These are phyloP conservation scores for Pseudogymnoascus sp. DNA, from an alignment of 2,329 filamentous ascomycete species.

Conservation along the genomic window DNA sequence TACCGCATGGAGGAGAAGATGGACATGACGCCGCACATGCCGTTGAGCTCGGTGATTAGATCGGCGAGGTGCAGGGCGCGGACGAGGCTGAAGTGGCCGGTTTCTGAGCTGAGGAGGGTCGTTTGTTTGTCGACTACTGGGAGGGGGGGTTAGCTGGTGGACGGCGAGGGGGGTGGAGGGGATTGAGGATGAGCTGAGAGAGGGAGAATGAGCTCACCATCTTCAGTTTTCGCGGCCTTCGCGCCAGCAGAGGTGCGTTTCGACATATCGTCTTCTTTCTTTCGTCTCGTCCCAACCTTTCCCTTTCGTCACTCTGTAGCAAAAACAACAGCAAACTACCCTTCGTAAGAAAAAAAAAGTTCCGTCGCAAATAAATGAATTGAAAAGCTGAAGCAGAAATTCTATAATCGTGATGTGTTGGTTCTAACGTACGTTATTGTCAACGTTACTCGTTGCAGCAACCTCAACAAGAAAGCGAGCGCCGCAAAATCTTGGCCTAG, in stretches of 20 bases:
- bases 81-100: conserved; percentile 66
- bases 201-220: not conserved
- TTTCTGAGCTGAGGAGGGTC: conserved; percentile 61
- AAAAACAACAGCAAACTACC: not conserved
- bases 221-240: not conserved
- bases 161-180: not conserved
- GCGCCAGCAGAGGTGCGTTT: conserved; percentile 6
- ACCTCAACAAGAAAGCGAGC: not conserved
- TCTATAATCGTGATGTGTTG: not conserved
- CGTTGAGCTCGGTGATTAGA: conserved; percentile 77
- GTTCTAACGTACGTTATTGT: too few relatives aligned
- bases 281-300: not conserved
- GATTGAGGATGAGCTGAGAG: not conserved
- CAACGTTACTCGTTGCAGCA: too few relatives aligned
- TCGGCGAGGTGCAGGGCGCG: conserved; percentile 72
- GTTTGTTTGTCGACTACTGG: conserved; percentile 65
- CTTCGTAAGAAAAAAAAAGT: too few relatives aligned
- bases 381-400: not conserved
- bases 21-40: conserved; percentile 88
- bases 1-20: conserved; percentile 93
- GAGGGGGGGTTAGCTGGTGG: not conserved
- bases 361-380: not conserved
- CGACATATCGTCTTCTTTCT: not conserved
- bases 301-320: not conserved
- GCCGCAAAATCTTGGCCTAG: not conserved